Evolutionary conservation across 2,329 filamentous ascomycete genomes (phyloP).

Genomic region (Neonectria coccinea): DNA sequence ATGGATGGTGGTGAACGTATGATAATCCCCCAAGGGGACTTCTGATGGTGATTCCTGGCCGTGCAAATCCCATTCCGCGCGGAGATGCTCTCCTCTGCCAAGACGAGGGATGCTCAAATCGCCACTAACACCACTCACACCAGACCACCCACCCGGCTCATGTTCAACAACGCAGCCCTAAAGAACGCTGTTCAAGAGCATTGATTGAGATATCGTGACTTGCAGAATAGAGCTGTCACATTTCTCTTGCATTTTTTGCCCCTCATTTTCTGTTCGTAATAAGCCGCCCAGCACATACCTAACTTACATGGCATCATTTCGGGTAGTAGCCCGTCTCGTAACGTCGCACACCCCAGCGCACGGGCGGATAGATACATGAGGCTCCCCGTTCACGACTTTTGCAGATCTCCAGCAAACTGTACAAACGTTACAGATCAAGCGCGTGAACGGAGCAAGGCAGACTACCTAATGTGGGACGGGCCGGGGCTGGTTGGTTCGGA

Average conservation of each 20-base stretch:
- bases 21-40: background rate
- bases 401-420: background rate
- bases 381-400: background rate
- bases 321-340: too few relatives aligned
- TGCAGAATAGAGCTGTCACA: too few relatives aligned
- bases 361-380: background rate
- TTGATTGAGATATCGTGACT: background rate
- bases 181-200: background rate
- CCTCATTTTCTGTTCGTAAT: background rate
- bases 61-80: background rate
- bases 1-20: background rate
- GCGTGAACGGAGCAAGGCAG: too few relatives aligned
- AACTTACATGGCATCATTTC: too few relatives aligned
- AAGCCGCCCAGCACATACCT: too few relatives aligned
- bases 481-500: too few relatives aligned
- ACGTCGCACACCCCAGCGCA: too few relatives aligned
- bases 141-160: background rate
- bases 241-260: too few relatives aligned
- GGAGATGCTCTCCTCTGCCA: background rate
- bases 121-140: background rate
- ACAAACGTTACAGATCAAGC: background rate
- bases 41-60: background rate
- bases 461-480: too few relatives aligned
- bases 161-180: background rate
- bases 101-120: background rate